These are phyloP conservation scores for Gynostemma pentaphyllum DNA, from an alignment of 306 rosid species.

Conservation along the genomic window DNA sequence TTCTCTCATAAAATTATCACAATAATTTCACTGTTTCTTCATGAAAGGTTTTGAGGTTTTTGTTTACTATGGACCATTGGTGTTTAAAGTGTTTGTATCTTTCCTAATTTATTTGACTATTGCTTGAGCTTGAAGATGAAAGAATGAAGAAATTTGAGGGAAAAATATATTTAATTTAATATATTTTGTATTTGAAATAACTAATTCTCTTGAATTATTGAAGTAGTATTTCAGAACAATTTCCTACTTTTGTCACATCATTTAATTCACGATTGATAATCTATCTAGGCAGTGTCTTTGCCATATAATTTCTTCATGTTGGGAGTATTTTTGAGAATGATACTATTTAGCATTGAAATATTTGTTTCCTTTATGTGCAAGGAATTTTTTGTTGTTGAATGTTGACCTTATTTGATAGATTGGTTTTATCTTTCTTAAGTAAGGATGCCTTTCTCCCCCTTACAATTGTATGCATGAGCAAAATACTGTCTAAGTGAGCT, in stretches of 20 bases:
- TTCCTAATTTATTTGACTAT: background rate
- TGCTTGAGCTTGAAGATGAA: background rate
- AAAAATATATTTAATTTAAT: background rate
- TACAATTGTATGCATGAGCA: background rate
- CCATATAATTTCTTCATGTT: background rate
- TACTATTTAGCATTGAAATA: background rate
- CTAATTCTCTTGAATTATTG: background rate
- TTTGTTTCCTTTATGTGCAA: background rate
- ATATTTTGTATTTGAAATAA: background rate
- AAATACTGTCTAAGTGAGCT: background rate
- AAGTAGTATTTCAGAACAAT: background rate
- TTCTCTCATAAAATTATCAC: background rate
- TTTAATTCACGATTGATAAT: background rate
- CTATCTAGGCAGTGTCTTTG: background rate
- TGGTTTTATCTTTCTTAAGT: background rate
- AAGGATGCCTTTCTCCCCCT: background rate
- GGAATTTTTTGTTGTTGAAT: background rate
- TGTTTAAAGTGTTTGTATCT: background rate
- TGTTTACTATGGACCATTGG: background rate
- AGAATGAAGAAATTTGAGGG: background rate
- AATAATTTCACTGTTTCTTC: background rate
- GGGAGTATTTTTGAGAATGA: background rate
- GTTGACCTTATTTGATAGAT: background rate
- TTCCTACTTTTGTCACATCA: background rate
- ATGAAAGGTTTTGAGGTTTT: background rate